A percentile compares a stretch with the other conserved stretches of the same genome.
Evolutionary conservation across 2,329 filamentous ascomycete species (phyloP).

Genomic region (Xylaria arbuscula): DNA sequence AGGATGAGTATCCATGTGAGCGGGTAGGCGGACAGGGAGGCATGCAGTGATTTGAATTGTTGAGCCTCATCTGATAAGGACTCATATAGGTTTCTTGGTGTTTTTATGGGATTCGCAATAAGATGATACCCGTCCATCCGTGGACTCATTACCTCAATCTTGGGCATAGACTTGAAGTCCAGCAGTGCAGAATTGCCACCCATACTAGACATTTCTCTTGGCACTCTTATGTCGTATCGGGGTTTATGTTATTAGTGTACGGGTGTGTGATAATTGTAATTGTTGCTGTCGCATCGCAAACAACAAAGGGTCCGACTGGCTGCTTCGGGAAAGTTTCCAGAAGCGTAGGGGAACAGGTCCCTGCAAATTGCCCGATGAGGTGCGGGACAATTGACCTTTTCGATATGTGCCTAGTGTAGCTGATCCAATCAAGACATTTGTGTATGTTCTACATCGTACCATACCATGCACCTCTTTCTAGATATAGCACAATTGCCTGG

Average conservation of each 20-base stretch:
- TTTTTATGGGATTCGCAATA: neutral
- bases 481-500: neutral
- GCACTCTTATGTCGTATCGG: conserved; percentile 1
- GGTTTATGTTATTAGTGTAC: neutral
- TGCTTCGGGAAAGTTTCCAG: conserved; percentile 30
- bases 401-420: neutral
- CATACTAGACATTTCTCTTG: conserved; percentile 15
- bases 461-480: neutral
- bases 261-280: neutral
- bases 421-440: neutral
- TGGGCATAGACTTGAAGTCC: conserved; percentile 42
- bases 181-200: conserved; percentile 11
- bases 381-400: conserved; percentile 16
- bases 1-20: neutral
- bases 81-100: neutral
- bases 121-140: neutral
- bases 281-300: neutral
- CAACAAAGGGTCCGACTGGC: conserved; percentile 24
- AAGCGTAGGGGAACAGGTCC: conserved; percentile 13
- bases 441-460: neutral
- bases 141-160: conserved; percentile 39
- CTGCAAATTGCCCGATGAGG: conserved; percentile 16
- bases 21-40: too few species aligned
- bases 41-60: neutral
- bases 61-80: too few species aligned